Percentiles rank a stretch among this genome's conserved stretches.
These are phyloP conservation scores for Cercospora zeae-maydis DNA, from an alignment of 2,329 filamentous ascomycete species.

Conservation along the genomic window DNA sequence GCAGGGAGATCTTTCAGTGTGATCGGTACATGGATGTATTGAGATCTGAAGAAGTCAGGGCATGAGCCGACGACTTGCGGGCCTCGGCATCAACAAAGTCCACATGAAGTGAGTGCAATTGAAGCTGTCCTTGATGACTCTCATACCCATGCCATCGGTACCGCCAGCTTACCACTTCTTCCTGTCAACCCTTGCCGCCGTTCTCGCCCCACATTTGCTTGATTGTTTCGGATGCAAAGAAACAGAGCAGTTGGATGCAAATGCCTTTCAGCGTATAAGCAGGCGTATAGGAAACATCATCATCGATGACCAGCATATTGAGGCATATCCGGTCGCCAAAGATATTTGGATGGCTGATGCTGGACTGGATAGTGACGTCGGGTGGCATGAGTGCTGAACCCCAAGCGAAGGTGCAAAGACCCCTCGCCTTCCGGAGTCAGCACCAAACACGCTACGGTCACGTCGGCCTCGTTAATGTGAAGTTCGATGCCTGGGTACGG, in stretches of 20 bases:
- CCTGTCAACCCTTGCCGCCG: conserved; percentile 19
- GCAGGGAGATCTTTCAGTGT: background rate
- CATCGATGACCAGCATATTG: conserved; percentile 19
- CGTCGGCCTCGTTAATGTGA: conserved; percentile 17
- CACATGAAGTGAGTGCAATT: conserved; percentile 15
- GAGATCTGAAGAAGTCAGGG: background rate
- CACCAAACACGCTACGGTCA: conserved; percentile 23
- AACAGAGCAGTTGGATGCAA: conserved; percentile 28
- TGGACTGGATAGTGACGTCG: conserved; percentile 20
- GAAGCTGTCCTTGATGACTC: conserved; percentile 1
- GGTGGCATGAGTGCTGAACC: conserved; percentile 22
- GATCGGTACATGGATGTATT: background rate
- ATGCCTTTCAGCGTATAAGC: conserved; percentile 28
- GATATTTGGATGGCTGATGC: conserved; percentile 25
- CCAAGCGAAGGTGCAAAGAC: conserved; percentile 23
- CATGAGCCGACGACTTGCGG: background rate
- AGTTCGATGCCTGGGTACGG: conserved; percentile 27
- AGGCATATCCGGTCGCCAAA: conserved; percentile 26
- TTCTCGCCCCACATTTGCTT: conserved; percentile 24
- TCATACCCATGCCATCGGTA: conserved; percentile 2
- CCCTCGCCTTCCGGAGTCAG: conserved; percentile 14
- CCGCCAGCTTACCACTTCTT: conserved; percentile 14
- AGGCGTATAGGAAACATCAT: conserved; percentile 19
- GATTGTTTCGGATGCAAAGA: conserved; percentile 24
- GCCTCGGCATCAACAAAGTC: conserved; percentile 4